Evolutionary conservation across 345 rosid species (phyloP), one percentile per base, ranked within the genome.

Genomic region (Psidium friedrichsthalianum): DNA sequence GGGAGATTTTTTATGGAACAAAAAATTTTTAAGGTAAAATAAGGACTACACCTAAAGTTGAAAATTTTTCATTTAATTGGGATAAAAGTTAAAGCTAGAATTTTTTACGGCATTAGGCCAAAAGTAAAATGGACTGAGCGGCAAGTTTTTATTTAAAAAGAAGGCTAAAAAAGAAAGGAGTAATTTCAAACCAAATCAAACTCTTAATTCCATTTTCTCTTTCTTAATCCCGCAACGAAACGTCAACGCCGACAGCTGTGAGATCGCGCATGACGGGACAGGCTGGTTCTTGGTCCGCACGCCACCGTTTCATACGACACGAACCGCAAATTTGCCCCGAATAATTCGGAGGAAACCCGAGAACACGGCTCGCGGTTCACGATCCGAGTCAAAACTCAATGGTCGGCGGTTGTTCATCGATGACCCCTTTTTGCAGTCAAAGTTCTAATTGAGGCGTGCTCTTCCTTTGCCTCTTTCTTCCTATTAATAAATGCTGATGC

Each of bases 181-280:
- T 13, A 61, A 61, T 2, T 11, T 64, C 5, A 4, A 64, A 7
- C 76, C 76, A 15, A 36, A 3, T 15, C 76, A 9, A 64, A 16
- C 24, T 69, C 25, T 32, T 32, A 69, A 9, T 8, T 32, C 78
- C 78, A 2, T 16, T 36, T 11, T 2, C 7, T 32, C 47, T 69
- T 36, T 44, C 20, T 16, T 5, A 0, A 36, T 36, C 78, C 47
- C 7, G 0, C 25, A 0, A 11, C 0, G 78, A 36, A 18, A 69
- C 47, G 78, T 69, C 78, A 32, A 18, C 20, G 47, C 47, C 12
- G 78, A 69, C 24, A 9, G 78, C 3, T 15, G 42, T 0, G 32
- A 40, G 74, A 29, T 16, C 12, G 78, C 47, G 24, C 78, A 36
- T 69, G 78, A 69, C 24, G 42, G 78, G 12, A 69, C 78, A 69